Conservation (phyloP, 139 green algal genomes). For the Chlorella ohadii region DNA sequence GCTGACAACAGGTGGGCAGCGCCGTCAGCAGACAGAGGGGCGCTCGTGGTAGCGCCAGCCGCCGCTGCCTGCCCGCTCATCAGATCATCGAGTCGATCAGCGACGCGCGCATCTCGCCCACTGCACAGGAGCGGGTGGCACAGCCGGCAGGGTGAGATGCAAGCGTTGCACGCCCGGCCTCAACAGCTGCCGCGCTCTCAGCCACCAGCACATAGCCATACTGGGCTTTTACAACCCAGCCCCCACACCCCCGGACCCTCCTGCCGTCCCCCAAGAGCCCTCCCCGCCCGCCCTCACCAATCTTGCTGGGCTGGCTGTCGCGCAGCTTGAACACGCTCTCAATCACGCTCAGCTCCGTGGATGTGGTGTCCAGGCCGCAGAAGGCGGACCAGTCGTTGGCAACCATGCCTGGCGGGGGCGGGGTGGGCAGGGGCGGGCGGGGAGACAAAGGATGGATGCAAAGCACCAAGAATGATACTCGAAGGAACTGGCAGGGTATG, state of each 20-base stretch:
- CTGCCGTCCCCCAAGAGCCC: too few species aligned
- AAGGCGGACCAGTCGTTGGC: conserved; percentile 98
- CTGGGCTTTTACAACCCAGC: too few species aligned
- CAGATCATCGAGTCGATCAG: conserved; percentile 93
- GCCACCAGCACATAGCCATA: too few species aligned
- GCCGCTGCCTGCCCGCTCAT: conserved; percentile 29
- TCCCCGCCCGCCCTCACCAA: conserved; percentile 46
- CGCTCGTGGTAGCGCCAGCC: too few species aligned
- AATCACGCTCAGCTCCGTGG: conserved; percentile 96
- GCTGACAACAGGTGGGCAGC: background rate
- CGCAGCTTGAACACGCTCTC: conserved; percentile 96
- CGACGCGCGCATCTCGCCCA: conserved; percentile 89
- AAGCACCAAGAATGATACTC: too few species aligned
- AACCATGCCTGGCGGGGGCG: conserved; percentile 74
- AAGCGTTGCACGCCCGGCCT: too few species aligned
- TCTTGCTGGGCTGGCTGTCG: conserved; percentile 78
- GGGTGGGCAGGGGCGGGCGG: background rate
- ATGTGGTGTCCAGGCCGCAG: conserved; percentile 96
- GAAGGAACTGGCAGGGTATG: too few species aligned
- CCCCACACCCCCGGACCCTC: too few species aligned
- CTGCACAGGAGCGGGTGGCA: conserved; percentile 7
- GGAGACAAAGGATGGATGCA: too few species aligned
- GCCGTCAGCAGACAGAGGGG: too few species aligned
- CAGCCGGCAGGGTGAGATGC: too few species aligned
- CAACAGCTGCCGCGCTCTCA: too few species aligned